These are phyloP conservation scores for Picea mariana DNA, from an alignment of 83 land plant species.

Conservation along the genomic window DNA sequence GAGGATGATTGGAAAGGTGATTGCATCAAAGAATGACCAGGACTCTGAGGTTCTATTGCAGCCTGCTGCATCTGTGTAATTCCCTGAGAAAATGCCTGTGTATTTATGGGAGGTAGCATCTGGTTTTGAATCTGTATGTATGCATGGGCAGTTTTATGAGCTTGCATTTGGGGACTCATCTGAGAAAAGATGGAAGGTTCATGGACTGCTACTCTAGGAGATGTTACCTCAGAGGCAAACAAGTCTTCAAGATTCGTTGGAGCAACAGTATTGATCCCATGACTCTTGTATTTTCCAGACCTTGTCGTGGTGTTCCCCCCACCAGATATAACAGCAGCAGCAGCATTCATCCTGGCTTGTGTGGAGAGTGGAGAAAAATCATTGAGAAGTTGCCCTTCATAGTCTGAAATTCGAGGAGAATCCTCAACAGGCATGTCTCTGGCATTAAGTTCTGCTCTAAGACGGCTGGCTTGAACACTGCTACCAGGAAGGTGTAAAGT, in stretches of 20 bases:
- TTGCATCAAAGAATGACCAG: slow-evolving; percentile 43
- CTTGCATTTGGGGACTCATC: slow-evolving; percentile 23
- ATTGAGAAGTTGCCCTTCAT: slow-evolving; percentile 46
- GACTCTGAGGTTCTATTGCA: slow-evolving; percentile 23
- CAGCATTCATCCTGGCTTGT: slow-evolving; percentile 30
- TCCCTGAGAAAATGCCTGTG: slow-evolving; percentile 39
- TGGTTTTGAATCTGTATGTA: slow-evolving; percentile 46
- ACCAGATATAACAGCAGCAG: slow-evolving; percentile 22
- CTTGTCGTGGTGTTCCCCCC: slow-evolving; percentile 11
- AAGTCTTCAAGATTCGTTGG: slow-evolving; percentile 78
- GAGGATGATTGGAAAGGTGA: slow-evolving; percentile 32
- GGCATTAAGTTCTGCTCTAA: slow-evolving; percentile 66
- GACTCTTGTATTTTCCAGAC: slow-evolving; percentile 27
- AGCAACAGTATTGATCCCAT: slow-evolving; percentile 32
- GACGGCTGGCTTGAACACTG: slow-evolving; percentile 64
- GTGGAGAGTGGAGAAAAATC: slow-evolving; percentile 31
- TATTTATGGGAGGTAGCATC: slow-evolving; percentile 58
- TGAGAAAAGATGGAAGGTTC: slow-evolving; percentile 39
- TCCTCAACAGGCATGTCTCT: slow-evolving; percentile 56
- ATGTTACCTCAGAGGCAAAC: slow-evolving; percentile 58
- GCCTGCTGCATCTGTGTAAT: slow-evolving; percentile 16
- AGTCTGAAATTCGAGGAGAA: slow-evolving; percentile 36
- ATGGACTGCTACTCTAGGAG: slow-evolving; percentile 42
- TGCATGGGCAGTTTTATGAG: slow-evolving; percentile 40
- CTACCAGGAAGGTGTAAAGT: slow-evolving; percentile 64